phyloP scores from a whole-genome alignment of 768 basidiomycete species.

The Mrakia hoshinonis region DNA sequence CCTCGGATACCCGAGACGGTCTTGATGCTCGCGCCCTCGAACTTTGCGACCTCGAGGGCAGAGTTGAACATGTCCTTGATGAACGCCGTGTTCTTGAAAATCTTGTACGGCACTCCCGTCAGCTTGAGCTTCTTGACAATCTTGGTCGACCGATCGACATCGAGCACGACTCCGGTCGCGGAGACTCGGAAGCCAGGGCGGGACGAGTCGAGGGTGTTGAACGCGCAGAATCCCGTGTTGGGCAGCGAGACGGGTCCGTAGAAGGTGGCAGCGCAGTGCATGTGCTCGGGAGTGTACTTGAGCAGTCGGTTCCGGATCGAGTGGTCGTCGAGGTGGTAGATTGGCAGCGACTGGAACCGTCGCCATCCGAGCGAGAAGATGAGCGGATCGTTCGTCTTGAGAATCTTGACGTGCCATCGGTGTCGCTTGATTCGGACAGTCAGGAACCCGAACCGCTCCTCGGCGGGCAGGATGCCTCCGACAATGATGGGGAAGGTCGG shows the following conservation, averaged over 20 bases:
- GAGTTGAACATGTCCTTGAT: slow-evolving; percentile 93
- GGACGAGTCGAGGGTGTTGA: slow-evolving; percentile 69
- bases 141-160: slow-evolving; percentile 81
- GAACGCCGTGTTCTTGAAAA: slow-evolving; percentile 98
- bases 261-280: slow-evolving; percentile 98
- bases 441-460: slow-evolving; percentile 85
- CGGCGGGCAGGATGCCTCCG: slow-evolving; percentile 79
- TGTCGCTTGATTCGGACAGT: slow-evolving; percentile 95
- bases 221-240: slow-evolving; percentile 95
- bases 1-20: slow-evolving; percentile 95
- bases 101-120: slow-evolving; percentile 90
- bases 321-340: slow-evolving; percentile 95
- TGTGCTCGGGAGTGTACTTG: slow-evolving; percentile 99
- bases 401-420: slow-evolving; percentile 78
- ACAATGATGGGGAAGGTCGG: slow-evolving; percentile 82
- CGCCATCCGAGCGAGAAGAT: slow-evolving; percentile 97
- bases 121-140: slow-evolving; percentile 98
- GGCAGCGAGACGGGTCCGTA: slow-evolving; percentile 86
- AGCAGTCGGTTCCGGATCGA: slow-evolving; percentile 98
- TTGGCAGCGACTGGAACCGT: slow-evolving; percentile 86
- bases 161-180: slow-evolving; percentile 88
- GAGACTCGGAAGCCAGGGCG: slow-evolving; percentile 73
- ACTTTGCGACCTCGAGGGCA: slow-evolving; percentile 91
- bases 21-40: slow-evolving; percentile 92
- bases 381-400: slow-evolving; percentile 95